Percentiles rank a stretch among this genome's conserved stretches.
These are phyloP conservation scores for Alternaria postmessia DNA, from an alignment of 2,329 filamentous ascomycete genomes.

Conservation along the genomic window DNA sequence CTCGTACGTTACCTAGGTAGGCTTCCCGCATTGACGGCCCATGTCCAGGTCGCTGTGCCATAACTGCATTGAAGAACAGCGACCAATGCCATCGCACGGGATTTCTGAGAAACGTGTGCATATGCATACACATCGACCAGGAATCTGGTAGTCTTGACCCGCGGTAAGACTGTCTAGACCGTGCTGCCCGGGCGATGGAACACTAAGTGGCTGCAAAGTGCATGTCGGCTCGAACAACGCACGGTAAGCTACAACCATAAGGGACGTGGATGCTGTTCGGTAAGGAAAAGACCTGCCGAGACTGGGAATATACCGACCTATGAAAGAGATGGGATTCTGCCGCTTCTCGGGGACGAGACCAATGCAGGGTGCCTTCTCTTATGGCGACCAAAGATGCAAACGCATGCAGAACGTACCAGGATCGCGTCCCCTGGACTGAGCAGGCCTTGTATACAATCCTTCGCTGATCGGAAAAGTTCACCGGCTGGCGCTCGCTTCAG, in stretches of 20 bases:
- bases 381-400: not conserved
- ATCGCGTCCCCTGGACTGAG: not conserved
- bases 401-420: conserved; percentile 2
- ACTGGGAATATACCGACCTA: not conserved
- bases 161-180: conserved; percentile 13
- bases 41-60: not conserved
- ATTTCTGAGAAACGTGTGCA: conserved; percentile 15
- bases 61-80: conserved; percentile 5
- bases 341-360: not conserved
- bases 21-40: not conserved
- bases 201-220: conserved; percentile 19
- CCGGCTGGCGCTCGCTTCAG: not conserved
- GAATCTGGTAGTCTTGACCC: conserved; percentile 16
- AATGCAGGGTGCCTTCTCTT: not conserved
- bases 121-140: conserved; percentile 24
- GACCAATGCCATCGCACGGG: conserved; percentile 7
- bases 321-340: not conserved
- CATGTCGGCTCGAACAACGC: not conserved
- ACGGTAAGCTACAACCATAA: not conserved
- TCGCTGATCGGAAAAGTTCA: conserved; percentile 8
- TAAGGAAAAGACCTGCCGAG: not conserved
- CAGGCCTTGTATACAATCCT: not conserved
- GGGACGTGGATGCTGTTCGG: conserved; percentile 4
- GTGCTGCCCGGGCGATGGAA: conserved; percentile 9
- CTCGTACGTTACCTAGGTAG: not conserved